Evolutionary conservation across 371 early-diverging fungal genomes (phyloP), one percentile per base, ranked within the genome.

Genomic region (Syncephalastrum racemosum): DNA sequence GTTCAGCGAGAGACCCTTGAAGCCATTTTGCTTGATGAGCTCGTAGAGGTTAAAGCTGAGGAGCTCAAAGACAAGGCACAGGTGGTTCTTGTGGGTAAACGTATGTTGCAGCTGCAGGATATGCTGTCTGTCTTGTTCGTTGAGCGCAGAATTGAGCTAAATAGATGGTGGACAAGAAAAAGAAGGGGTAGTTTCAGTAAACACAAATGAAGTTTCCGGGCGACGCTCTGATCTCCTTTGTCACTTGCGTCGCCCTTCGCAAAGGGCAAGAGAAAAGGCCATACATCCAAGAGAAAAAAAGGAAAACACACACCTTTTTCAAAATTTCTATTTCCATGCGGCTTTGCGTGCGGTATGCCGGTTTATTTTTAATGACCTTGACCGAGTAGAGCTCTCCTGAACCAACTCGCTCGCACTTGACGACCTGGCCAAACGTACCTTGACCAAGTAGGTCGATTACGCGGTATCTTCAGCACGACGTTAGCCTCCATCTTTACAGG

Each of bases 351-450:
- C 90, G 94, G 73, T 97, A 99, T 1, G 95, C 95, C 3, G 88
- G 84, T 64, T 92, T 90, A 76, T 96, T 97, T 69, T 98, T 98
- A 59, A 99, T 93, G 13, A 99, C 92, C 71, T 99, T 99, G 46
- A 98, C 88, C n/a, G 97, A 99, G 19, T 94, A 90, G 13, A 89
- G 64, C 46, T 91, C 89, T 54, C 90, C 87, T 3, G 95, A 94
- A 58, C 87, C 85, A 39, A 90, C 60, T 48, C 94, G 87, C 45
- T 87, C 84, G 66, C 97, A 98, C 68, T 93, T 94, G 19, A 92
- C 96, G 1, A 99, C 99, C 69, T 98, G 97, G 0, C 99, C 99
- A 83, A 98, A 99, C 1, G 99, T 99, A 18, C 99, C 99, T 65
- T 89, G 89, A 2, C 99, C 99, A 25, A 99, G 71, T 22, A 92